These are phyloP conservation scores for Cyclotella kingstonii DNA, from an alignment of 108 stramenopile species.

Conservation along the genomic window DNA sequence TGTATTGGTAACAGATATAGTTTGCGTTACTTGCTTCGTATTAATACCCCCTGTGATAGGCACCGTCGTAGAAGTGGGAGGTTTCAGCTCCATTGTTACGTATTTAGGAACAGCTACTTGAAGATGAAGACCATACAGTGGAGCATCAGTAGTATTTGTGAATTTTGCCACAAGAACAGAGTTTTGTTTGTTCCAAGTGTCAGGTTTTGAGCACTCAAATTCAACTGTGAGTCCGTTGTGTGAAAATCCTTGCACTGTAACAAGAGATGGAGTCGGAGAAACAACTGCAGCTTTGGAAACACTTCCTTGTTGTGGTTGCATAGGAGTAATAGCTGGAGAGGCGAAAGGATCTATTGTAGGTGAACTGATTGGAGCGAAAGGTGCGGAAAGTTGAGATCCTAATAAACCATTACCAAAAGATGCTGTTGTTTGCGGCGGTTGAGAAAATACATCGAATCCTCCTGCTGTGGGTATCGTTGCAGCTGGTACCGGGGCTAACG, in stretches of 20 bases:
- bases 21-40: constrained; percentile 85
- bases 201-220: constrained; percentile 86
- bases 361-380: constrained; percentile 20
- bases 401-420: constrained; percentile 62
- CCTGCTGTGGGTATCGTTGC: constrained; percentile 33
- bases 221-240: constrained; percentile 78
- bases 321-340: constrained; percentile 31
- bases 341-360: constrained; percentile 57
- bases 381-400: constrained; percentile 37
- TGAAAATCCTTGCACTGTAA: constrained; percentile 63
- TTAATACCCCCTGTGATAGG: constrained; percentile 63
- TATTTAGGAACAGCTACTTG: constrained; percentile 98
- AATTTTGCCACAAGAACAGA: constrained; percentile 78
- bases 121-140: constrained; percentile 82
- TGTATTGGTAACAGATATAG: constrained; percentile 83
- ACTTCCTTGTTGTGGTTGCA: constrained; percentile 31
- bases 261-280: constrained; percentile 38
- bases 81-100: constrained; percentile 94
- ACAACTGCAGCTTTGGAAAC: constrained; percentile 30
- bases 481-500: constrained; percentile 46
- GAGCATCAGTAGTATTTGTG: constrained; percentile 75
- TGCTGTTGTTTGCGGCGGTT: constrained; percentile 30
- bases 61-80: constrained; percentile 87
- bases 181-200: constrained; percentile 76
- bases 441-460: constrained; percentile 52